These are phyloP conservation scores for Penicillium arizonense DNA, from an alignment of 495 filamentous ascomycete species.

Conservation along the genomic window DNA sequence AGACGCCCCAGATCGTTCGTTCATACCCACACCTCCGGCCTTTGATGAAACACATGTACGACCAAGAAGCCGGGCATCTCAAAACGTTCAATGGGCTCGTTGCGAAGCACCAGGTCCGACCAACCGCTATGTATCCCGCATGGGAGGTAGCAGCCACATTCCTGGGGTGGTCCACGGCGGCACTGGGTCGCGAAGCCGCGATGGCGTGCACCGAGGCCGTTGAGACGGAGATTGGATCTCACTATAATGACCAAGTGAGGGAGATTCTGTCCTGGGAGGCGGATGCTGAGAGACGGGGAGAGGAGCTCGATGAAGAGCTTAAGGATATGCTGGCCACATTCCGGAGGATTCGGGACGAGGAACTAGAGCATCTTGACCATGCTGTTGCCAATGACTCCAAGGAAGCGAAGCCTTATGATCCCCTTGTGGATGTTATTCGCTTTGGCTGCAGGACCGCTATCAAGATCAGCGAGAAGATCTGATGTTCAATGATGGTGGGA, in stretches of 20 bases:
- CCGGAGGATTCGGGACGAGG: conserved; percentile 87
- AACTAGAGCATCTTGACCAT: conserved; percentile 94
- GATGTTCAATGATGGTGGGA: conserved; percentile 10
- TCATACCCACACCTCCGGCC: conserved; percentile 82
- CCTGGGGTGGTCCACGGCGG: conserved; percentile 83
- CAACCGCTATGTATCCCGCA: conserved; percentile 89
- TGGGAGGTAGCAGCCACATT: conserved; percentile 84
- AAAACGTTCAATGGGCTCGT: conserved; percentile 80
- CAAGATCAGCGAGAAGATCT: conserved; percentile 86
- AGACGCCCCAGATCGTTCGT: conserved; percentile 71
- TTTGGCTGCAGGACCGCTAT: conserved; percentile 88
- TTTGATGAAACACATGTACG: conserved; percentile 97
- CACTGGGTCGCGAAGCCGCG: conserved; percentile 90
- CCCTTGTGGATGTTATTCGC: conserved; percentile 85
- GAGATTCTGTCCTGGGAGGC: conserved; percentile 76
- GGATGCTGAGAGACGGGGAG: conserved; percentile 59
- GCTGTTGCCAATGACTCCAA: conserved; percentile 90
- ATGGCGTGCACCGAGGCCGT: conserved; percentile 99
- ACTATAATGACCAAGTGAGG: conserved; percentile 92
- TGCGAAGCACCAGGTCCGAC: conserved; percentile 84
- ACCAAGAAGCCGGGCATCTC: conserved; percentile 89
- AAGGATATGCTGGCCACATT: conserved; percentile 69
- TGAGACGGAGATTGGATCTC: conserved; percentile 94
- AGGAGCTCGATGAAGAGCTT: conserved; percentile 77
- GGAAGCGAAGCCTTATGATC: conserved; percentile 80